Evolutionary conservation across 169 alveolate species (phyloP).

Genomic region (Besnoitia besnoiti): DNA sequence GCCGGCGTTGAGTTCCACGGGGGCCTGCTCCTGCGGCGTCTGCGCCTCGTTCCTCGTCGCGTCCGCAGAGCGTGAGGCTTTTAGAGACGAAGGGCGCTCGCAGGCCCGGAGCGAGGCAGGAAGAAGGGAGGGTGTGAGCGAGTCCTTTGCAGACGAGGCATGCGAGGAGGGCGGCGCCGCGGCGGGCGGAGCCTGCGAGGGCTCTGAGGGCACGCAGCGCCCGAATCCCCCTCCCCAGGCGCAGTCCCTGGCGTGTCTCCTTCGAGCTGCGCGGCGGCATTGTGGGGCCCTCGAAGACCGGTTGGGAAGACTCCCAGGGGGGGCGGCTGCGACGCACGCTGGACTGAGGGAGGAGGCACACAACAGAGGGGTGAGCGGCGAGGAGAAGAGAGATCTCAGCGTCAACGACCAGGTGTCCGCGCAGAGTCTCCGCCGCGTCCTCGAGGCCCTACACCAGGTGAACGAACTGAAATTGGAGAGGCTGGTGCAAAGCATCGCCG

Average conservation of each 20-base stretch:
- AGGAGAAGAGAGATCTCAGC: neutral
- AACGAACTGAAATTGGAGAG: neutral
- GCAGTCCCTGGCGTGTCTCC: neutral
- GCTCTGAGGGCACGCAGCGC: neutral
- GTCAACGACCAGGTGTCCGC: neutral
- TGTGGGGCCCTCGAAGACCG: neutral
- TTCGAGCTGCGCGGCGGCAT: neutral
- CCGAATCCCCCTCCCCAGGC: neutral
- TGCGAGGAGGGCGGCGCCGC: neutral
- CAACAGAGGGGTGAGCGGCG: neutral
- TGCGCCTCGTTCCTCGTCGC: neutral
- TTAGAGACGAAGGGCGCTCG: neutral
- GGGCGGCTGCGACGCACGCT: neutral
- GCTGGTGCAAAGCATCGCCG: neutral
- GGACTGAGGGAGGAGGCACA: neutral
- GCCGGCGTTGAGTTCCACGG: no score
- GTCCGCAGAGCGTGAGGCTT: neutral
- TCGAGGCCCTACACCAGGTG: slow-evolving; percentile 1
- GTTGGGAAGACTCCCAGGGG: neutral
- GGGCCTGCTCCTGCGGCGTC: neutral
- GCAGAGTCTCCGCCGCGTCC: neutral
- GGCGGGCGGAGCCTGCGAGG: neutral
- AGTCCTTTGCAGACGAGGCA: neutral
- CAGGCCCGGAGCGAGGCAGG: neutral
- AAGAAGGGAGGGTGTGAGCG: neutral